Percentiles rank a stretch among this genome's conserved stretches.
Conservation (phyloP, 2,329 filamentous ascomycete genomes). For the Pezicula neosporulosa region DNA sequence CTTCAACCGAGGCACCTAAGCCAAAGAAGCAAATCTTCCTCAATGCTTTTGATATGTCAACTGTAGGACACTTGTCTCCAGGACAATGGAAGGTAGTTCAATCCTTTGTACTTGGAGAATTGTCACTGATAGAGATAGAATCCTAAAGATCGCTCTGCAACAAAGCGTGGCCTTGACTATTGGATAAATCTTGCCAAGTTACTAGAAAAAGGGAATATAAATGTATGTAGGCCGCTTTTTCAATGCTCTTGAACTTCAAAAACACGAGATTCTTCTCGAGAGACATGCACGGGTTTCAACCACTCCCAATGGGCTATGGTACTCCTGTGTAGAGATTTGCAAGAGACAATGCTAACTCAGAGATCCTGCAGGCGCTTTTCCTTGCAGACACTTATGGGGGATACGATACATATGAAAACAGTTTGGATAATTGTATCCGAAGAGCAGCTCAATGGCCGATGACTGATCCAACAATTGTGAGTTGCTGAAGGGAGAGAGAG, state of each 20-base stretch:
- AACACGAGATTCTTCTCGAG: no score
- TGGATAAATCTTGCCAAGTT: slow-evolving; percentile 63
- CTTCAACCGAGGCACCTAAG: slow-evolving; percentile 5
- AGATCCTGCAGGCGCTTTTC: slow-evolving; percentile 41
- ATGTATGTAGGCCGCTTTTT: slow-evolving; percentile 28
- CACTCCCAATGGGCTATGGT: no score
- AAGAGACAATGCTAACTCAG: no score
- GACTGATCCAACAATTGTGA: slow-evolving; percentile 59
- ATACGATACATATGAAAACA: slow-evolving; percentile 63
- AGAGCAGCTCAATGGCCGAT: slow-evolving; percentile 68
- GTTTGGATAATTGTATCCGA: slow-evolving; percentile 53
- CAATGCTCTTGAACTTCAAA: no score
- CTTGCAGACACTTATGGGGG: slow-evolving; percentile 56
- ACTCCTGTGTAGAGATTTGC: no score
- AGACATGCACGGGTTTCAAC: no score
- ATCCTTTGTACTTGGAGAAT: slow-evolving; percentile 1
- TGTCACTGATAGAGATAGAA: slow-evolving; percentile 37
- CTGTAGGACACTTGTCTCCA: slow-evolving; percentile 59
- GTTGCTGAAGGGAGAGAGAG: slow-evolving; percentile 11
- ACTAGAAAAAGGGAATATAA: slow-evolving; percentile 59
- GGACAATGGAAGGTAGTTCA: slow-evolving; percentile 61
- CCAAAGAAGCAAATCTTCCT: slow-evolving; percentile 53
- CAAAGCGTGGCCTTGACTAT: slow-evolving; percentile 57
- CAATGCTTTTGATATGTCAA: slow-evolving; percentile 66
- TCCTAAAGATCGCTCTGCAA: slow-evolving; percentile 55